These are phyloP conservation scores for Scedosporium boydii DNA, from an alignment of 2,329 filamentous ascomycete genomes.

Conservation along the genomic window DNA sequence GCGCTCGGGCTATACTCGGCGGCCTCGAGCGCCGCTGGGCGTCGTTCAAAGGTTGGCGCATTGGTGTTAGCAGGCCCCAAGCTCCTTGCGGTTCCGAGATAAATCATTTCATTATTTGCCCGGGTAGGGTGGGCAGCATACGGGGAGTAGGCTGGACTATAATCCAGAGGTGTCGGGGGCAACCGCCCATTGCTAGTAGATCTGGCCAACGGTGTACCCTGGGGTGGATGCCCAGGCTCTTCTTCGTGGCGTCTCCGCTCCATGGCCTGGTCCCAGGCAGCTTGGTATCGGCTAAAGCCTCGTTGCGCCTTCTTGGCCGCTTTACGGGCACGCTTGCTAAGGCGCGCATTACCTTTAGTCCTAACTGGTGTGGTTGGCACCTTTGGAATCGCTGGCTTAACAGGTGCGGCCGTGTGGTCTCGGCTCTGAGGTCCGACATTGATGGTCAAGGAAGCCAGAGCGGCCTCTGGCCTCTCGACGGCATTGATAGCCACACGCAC, in stretches of 20 bases:
- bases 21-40: background rate
- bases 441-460: background rate
- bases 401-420: background rate
- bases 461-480: background rate
- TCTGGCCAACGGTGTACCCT: background rate
- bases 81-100: background rate
- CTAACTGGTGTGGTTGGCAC: slow-evolving; percentile 1
- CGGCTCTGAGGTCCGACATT: background rate
- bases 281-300: slow-evolving; percentile 6
- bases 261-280: slow-evolving; percentile 7
- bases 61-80: background rate
- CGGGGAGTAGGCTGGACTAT: background rate
- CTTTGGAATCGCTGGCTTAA: background rate
- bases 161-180: background rate
- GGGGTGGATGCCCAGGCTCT: background rate
- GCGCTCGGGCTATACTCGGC: background rate
- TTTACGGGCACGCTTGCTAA: slow-evolving; percentile 1
- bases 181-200: background rate
- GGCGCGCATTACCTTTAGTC: slow-evolving; percentile 1
- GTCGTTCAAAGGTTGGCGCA: background rate
- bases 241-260: slow-evolving; percentile 4
- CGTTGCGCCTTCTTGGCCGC: slow-evolving; percentile 1
- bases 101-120: slow-evolving; percentile 1
- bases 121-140: background rate
- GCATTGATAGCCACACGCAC: background rate